These are phyloP conservation scores for Pseudopithomyces maydicus DNA, from an alignment of 2,329 filamentous ascomycete species.

Conservation along the genomic window DNA sequence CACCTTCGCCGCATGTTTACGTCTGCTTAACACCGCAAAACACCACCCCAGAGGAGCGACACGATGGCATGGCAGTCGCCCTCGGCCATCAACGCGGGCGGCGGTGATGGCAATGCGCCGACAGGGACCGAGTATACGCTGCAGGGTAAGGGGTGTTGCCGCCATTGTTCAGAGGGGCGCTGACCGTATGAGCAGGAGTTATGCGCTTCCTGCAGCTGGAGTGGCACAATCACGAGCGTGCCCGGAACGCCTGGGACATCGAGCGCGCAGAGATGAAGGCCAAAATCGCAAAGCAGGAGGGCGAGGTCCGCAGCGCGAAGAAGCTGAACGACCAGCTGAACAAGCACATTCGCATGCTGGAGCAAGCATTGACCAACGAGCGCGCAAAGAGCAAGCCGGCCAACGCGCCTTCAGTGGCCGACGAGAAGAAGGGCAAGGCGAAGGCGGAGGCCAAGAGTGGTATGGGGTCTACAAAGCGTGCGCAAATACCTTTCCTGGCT, in stretches of 20 bases:
- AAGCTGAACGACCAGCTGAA: conserved; percentile 86
- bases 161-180: conserved; percentile 5
- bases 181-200: conserved; percentile 66
- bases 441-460: conserved; percentile 33
- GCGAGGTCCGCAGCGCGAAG: conserved; percentile 83
- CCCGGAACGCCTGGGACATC: conserved; percentile 98
- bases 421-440: conserved; percentile 41
- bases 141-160: conserved; percentile 60
- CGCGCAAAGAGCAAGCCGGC: conserved; percentile 68
- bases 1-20: conserved; percentile 28
- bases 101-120: conserved; percentile 55
- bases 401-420: conserved; percentile 51
- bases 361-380: conserved; percentile 85
- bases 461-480: conserved; percentile 34
- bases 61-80: conserved; percentile 74
- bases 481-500: conserved; percentile 9
- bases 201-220: conserved; percentile 99
- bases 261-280: conserved; percentile 99
- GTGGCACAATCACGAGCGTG: conserved; percentile 98
- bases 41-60: conserved; percentile 23
- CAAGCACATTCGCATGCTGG: conserved; percentile 87
- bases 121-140: conserved; percentile 73
- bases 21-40: conserved; percentile 13
- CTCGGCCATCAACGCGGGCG: conserved; percentile 65
- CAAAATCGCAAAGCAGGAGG: conserved; percentile 91